Conservation (phyloP, 495 filamentous ascomycete genomes). For the Cenococcum geophilum region DNA sequence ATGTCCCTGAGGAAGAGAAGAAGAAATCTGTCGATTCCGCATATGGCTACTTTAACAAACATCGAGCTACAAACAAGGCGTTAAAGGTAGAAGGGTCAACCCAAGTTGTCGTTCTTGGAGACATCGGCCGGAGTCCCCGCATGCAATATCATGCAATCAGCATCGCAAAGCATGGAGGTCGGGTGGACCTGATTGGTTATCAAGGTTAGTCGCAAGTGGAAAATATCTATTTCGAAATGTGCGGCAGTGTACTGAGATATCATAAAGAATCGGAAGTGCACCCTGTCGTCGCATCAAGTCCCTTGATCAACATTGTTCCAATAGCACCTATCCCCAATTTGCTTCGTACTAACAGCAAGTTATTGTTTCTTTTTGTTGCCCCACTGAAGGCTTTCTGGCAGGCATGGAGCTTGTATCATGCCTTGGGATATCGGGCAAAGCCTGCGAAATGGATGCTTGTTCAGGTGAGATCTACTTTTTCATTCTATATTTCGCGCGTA, state of each 20-base stretch:
- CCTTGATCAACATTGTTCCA: slow-evolving; percentile 60
- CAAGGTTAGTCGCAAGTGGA: slow-evolving; percentile 50
- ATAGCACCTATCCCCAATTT: slow-evolving; percentile 55
- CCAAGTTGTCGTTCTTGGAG: slow-evolving; percentile 92
- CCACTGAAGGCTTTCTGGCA: slow-evolving; percentile 88
- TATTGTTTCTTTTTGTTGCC: slow-evolving; percentile 72
- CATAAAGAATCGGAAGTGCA: slow-evolving; percentile 60
- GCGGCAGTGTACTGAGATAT: not conserved
- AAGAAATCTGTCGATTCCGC: not conserved
- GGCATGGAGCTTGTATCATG: slow-evolving; percentile 57
- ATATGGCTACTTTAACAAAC: slow-evolving; percentile 12
- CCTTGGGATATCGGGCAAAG: slow-evolving; percentile 65
- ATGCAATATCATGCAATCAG: slow-evolving; percentile 99
- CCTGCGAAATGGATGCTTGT: slow-evolving; percentile 77
- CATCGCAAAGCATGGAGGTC: slow-evolving; percentile 73
- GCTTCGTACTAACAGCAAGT: slow-evolving; percentile 60
- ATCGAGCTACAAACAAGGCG: slow-evolving; percentile 16
- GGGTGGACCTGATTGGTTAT: slow-evolving; percentile 85
- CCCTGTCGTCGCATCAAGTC: slow-evolving; percentile 61
- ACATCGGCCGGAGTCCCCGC: slow-evolving; percentile 90
- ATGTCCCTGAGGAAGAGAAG: slow-evolving; percentile 15
- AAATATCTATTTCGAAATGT: not conserved
- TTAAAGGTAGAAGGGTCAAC: slow-evolving; percentile 46
- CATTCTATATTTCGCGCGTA: not conserved
- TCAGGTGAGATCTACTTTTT: slow-evolving; percentile 46